Percentiles rank a stretch among this genome's conserved stretches.
Conservation (phyloP, 208 protist species). For the Leishmania martiniquensis region DNA sequence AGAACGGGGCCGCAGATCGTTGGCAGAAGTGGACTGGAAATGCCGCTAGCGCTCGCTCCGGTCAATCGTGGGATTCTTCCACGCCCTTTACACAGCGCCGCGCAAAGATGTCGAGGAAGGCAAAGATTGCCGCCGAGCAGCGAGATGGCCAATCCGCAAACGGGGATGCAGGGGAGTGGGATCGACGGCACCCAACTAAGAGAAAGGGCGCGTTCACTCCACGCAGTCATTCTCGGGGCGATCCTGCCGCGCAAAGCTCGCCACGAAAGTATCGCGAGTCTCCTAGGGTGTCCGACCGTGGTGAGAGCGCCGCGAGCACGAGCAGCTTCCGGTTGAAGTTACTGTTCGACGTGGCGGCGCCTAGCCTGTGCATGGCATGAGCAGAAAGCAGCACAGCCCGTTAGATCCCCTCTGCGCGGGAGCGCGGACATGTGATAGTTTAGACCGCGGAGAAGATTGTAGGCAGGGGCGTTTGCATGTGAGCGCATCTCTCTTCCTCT, state of each 20-base stretch:
- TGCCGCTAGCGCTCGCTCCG: neutral
- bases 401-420: neutral
- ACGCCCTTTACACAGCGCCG: neutral
- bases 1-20: neutral
- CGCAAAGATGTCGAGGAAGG: neutral
- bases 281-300: conserved; percentile 9
- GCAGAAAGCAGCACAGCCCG: no score
- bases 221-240: conserved; percentile 5
- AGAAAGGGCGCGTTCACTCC: conserved; percentile 2
- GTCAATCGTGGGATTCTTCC: neutral
- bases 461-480: no score
- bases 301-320: conserved; percentile 7
- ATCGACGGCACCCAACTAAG: conserved; percentile 1
- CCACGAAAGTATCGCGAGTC: conserved; percentile 14
- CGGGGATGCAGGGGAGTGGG: neutral
- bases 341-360: conserved; percentile 37
- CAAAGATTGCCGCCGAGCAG: neutral
- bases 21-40: neutral
- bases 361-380: conserved; percentile 16
- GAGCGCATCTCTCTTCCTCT: no score
- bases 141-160: neutral
- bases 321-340: conserved; percentile 41
- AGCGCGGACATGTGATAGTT: neutral
- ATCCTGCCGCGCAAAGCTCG: conserved; percentile 6
- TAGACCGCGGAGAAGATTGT: no score